Conservation (phyloP, 768 basidiomycete species). For the Boletellus ananiceps region DNA sequence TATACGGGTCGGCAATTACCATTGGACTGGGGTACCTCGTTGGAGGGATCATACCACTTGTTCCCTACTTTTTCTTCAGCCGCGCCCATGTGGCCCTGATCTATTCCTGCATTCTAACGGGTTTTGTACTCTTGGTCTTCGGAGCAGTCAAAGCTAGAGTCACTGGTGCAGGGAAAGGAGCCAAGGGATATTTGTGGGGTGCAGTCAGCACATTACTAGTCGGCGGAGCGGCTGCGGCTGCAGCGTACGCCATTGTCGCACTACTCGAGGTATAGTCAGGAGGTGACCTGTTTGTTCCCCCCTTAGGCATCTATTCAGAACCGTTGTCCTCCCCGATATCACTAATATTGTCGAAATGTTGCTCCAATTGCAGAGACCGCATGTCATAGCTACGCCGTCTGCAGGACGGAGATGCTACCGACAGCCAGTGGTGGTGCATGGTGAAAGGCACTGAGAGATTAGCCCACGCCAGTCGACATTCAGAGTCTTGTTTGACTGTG, state of each 20-base stretch:
- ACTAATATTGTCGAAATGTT: too few species aligned
- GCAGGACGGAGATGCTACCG: too few species aligned
- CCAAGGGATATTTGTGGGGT: slow-evolving; percentile 77
- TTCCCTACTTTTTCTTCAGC: slow-evolving; percentile 89
- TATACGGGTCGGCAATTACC: slow-evolving; percentile 90
- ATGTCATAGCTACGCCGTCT: too few species aligned
- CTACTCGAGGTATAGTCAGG: slow-evolving; percentile 35
- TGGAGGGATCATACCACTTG: slow-evolving; percentile 88
- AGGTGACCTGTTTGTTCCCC: too few species aligned
- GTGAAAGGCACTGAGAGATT: too few species aligned
- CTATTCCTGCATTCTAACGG: slow-evolving; percentile 78
- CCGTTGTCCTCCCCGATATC: too few species aligned
- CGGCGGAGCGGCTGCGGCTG: slow-evolving; percentile 84
- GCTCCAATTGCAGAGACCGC: too few species aligned
- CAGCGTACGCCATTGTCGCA: slow-evolving; percentile 57
- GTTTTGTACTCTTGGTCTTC: slow-evolving; percentile 81
- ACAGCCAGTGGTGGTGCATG: too few species aligned
- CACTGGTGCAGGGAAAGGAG: slow-evolving; percentile 70
- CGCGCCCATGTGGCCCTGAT: slow-evolving; percentile 63
- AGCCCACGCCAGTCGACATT: too few species aligned
- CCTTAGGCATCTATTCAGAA: too few species aligned
- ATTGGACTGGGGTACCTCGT: slow-evolving; percentile 93
- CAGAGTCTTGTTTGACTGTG: too few species aligned
- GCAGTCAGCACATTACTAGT: slow-evolving; percentile 84
- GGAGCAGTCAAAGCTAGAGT: slow-evolving; percentile 87